Percentiles rank a stretch among this genome's conserved stretches.
Conservation (phyloP, 2,329 filamentous ascomycete species). For the Purpureocillium takamizusanense region DNA sequence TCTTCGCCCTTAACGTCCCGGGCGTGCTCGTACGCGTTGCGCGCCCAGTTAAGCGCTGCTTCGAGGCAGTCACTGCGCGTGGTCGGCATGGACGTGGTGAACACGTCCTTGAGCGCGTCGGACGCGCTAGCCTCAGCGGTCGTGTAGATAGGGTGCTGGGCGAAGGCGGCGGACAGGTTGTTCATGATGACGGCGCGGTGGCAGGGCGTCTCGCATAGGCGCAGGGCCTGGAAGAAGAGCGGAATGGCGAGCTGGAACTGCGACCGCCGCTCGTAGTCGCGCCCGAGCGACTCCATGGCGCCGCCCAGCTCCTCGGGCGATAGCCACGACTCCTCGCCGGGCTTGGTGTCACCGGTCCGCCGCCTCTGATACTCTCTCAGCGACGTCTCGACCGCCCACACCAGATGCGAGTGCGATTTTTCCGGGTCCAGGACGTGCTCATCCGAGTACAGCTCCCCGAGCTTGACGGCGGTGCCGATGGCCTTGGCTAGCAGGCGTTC, state of each 20-base stretch:
- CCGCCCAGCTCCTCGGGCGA: constrained; percentile 63
- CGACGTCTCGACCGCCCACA: constrained; percentile 74
- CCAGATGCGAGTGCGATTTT: constrained; percentile 61
- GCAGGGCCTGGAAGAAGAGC: constrained; percentile 76
- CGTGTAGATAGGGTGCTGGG: constrained; percentile 48
- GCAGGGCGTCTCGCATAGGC: constrained; percentile 57
- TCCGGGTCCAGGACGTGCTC: constrained; percentile 67
- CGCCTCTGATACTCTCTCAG: constrained; percentile 66
- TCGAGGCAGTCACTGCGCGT: constrained; percentile 55
- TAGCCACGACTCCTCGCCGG: constrained; percentile 65
- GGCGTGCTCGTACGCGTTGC: constrained; percentile 63
- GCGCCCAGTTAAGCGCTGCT: constrained; percentile 69
- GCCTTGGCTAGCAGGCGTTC: constrained; percentile 64
- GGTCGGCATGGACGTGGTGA: constrained; percentile 21
- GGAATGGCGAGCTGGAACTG: constrained; percentile 77
- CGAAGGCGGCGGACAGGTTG: constrained; percentile 66
- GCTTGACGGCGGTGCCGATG: constrained; percentile 70
- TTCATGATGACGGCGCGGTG: constrained; percentile 82
- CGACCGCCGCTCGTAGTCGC: constrained; percentile 64
- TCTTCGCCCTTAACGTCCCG: constrained; percentile 55
- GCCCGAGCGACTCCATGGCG: constrained; percentile 64
- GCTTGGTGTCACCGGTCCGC: constrained; percentile 56
- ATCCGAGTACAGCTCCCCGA: constrained; percentile 74
- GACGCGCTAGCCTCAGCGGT: constrained; percentile 17
- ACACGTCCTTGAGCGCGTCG: constrained; percentile 16